These are phyloP conservation scores for Salinomyces thailandicus DNA, from an alignment of 2,329 filamentous ascomycete genomes.

Conservation along the genomic window DNA sequence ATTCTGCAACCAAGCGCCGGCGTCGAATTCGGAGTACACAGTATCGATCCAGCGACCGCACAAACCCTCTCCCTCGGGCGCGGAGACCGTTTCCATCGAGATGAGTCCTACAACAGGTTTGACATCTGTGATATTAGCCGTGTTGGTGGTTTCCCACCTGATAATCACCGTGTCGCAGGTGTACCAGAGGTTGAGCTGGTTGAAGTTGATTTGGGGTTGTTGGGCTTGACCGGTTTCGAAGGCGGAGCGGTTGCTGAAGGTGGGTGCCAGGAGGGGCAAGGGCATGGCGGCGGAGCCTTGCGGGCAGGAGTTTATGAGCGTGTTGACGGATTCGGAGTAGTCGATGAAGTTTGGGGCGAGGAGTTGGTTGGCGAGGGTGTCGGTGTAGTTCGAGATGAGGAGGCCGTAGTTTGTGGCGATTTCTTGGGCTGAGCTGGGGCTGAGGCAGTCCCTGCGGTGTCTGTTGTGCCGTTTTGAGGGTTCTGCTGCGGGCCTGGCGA, in stretches of 20 bases:
- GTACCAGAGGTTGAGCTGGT: conserved; percentile 20
- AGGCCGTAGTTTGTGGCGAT: conserved; percentile 20
- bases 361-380: conserved; percentile 14
- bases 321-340: conserved; percentile 26
- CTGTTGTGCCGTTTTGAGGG: neutral
- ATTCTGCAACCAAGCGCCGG: conserved; percentile 24
- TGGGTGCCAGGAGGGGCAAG: conserved; percentile 16
- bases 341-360: conserved; percentile 21
- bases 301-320: conserved; percentile 23
- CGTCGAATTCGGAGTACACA: conserved; percentile 25
- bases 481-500: conserved; percentile 6
- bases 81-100: conserved; percentile 13
- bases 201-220: conserved; percentile 23
- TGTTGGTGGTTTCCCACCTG: conserved; percentile 23
- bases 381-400: conserved; percentile 21
- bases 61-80: conserved; percentile 11
- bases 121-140: conserved; percentile 18
- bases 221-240: conserved; percentile 23
- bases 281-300: conserved; percentile 16
- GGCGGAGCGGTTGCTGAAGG: conserved; percentile 16
- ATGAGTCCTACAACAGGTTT: conserved; percentile 21
- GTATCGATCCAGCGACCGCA: conserved; percentile 20
- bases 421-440: conserved; percentile 13
- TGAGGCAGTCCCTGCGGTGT: conserved; percentile 14
- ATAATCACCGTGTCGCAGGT: conserved; percentile 21